A percentile compares a stretch with the other conserved stretches of the same genome.
phyloP scores from a whole-genome alignment of 225 moss, liverwort and hornwort genomes.

The Thuidium tamariscinum region DNA sequence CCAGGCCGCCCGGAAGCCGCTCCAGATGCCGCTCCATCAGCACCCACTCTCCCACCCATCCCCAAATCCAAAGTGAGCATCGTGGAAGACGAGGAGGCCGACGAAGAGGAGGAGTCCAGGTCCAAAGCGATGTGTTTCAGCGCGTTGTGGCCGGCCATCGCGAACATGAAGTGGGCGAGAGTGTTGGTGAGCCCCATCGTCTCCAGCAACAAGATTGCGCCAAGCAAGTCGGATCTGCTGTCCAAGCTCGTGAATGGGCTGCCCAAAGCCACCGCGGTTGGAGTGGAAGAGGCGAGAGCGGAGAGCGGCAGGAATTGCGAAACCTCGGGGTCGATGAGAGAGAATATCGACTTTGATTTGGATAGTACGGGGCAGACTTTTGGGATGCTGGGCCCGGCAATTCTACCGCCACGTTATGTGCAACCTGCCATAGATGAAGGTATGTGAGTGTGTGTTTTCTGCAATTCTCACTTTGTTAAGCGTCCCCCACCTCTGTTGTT shows the following conservation, averaged over 20 bases:
- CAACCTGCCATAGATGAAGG: slow-evolving; percentile 24
- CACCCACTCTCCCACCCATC: not conserved
- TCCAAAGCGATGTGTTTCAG: slow-evolving; percentile 28
- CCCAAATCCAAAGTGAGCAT: slow-evolving; percentile 4
- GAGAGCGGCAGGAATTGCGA: slow-evolving; percentile 13
- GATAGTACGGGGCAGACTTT: not conserved
- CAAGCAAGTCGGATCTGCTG: slow-evolving; percentile 46
- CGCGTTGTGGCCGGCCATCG: slow-evolving; percentile 21
- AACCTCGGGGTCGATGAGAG: not conserved
- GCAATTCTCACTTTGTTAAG: not conserved
- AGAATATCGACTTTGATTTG: not conserved
- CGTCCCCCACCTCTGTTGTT: not conserved
- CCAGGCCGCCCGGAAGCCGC: not conserved
- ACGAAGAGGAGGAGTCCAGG: not conserved
- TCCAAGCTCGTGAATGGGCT: slow-evolving; percentile 16
- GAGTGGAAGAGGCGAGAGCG: not conserved
- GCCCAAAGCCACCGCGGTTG: not conserved
- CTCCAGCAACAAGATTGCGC: slow-evolving; percentile 45
- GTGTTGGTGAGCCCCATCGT: slow-evolving; percentile 25
- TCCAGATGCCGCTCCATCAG: not conserved
- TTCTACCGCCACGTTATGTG: slow-evolving; percentile 5
- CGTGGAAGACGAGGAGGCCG: slow-evolving; percentile 3
- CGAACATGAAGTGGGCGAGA: slow-evolving; percentile 41
- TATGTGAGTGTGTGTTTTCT: not conserved
- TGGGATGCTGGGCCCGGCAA: not conserved